Base-by-base conservation (phyloP, 306 rosid genomes). In the Dryas alaskensis region DNA sequence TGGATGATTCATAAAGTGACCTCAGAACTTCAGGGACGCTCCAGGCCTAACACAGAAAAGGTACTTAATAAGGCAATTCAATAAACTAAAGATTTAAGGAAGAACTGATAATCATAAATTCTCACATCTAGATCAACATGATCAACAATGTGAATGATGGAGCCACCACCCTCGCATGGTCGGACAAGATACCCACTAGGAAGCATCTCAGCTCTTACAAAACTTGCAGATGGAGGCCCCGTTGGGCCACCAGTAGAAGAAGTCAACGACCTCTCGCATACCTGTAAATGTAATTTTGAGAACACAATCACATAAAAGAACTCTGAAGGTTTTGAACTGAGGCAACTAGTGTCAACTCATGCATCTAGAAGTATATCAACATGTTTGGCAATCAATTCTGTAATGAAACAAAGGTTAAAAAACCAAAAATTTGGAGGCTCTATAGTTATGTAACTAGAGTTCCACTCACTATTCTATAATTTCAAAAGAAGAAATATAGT, bases 11-110 rank as follows among this genome's bases (percentile, higher is more conserved):
- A 9, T 94, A 94, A 19, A 93, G 97, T 59, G 97, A 97, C 82
- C 98, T 81, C 61, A 93, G 90, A 39, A 93, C 98, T 82, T 94
- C 99, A 59, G 99, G 99, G 5, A 94, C 99, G 55, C 99, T 94
- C 93, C 95, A 87, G 70, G 88, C 96, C 99, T 94, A 62, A 10
- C n/a, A 52, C 5, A 53, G 19, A 62, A 67, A 79, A 16, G 25
- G 8, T 17, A 17, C 43, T 16, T 4, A 25, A 10, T 3, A 4
- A 50, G 44, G 40, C 46, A 42, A 11, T 19, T 3, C 2, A 8
- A n/a, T 10, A 17, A 14, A 62, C 22, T 10, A 52, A 2, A 44
- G 49, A 13, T 5, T 4, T 52, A 10, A 9, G 12, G 8, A 7
- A 7, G n/a, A 13, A 55, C 57, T 25, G 11, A 11, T 63, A 80